Evolutionary conservation across 805 yeast species (phyloP), one percentile per base, ranked within the genome.

Genomic region (Yamadazyma sp.): DNA sequence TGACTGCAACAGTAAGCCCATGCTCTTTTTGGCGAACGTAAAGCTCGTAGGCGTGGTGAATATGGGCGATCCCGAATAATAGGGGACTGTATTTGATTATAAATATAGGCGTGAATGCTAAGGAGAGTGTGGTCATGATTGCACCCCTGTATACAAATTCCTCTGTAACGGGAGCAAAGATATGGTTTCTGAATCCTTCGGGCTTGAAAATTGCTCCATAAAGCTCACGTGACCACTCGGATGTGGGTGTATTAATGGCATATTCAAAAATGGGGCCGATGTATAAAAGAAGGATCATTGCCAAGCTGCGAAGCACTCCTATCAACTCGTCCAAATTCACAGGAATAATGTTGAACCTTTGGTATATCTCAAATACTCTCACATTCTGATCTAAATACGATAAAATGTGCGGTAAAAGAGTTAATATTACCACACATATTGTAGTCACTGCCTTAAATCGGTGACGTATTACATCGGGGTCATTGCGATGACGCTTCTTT

Each of bases 111-210:
- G 40, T 16, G 13, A 40, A 37, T 6, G 38, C 11, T 2, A 53
- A 54, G 17, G 37, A 27, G 37, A 47, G 55, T 50, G 40, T 59
- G 39, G 31, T 60, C 46, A 40, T 64, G 40, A 43, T 73, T 41
- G 46, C 70, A 0, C 82, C 67, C 2, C 95, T 66, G 53, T 80
- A 87, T 1, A 84, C 73, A 19, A 85, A 45, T 53, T 87, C 96
- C 54, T 87, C 96, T 0, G 91, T 79, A 2, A 82, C 32, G 3
- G 96, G 96, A 0, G 89, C 95, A 26, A 82, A 63, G 0, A 84
- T 38, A 32, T 77, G 67, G 53, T 82, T 80, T 41, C 93, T 58
- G 16, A 78, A 22, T 1, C 79, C 78, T 17, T 59, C 55, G 3
- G 75, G 41, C 6, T 62, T 57, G 6, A 25, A 10, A 15, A 63